phyloP scores from a whole-genome alignment of 352 stramenopile genomes.

The Achlya hypogyna region DNA sequence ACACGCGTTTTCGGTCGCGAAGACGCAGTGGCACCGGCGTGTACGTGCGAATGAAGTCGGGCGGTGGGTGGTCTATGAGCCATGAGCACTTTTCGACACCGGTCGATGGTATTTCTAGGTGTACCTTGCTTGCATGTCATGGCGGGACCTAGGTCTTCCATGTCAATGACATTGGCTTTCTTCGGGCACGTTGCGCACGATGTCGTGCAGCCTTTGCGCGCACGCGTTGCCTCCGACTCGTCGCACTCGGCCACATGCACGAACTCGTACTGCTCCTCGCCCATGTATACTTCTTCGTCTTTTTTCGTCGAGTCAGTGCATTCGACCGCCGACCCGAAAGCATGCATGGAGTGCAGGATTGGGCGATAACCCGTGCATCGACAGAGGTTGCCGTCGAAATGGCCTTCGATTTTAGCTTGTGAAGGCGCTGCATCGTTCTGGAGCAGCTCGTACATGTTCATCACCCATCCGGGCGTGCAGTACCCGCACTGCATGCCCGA shows the following conservation, averaged over 20 bases:
- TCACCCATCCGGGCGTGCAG: slow-evolving; percentile 46
- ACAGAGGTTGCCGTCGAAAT: slow-evolving; percentile 87
- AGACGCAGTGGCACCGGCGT: neutral
- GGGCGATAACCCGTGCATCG: slow-evolving; percentile 77
- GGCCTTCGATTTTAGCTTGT: slow-evolving; percentile 48
- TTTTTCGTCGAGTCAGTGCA: neutral
- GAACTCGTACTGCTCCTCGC: slow-evolving; percentile 9
- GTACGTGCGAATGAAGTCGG: slow-evolving; percentile 2
- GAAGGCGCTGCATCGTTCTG: slow-evolving; percentile 31
- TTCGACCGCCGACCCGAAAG: slow-evolving; percentile 20
- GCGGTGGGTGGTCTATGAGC: neutral
- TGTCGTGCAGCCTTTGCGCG: neutral
- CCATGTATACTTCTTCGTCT: neutral
- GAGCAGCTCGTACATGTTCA: slow-evolving; percentile 32
- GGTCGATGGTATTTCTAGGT: no score
- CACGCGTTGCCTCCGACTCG: neutral
- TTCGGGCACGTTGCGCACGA: slow-evolving; percentile 6
- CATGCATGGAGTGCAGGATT: slow-evolving; percentile 34
- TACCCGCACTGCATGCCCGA: slow-evolving; percentile 84
- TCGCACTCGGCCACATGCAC: neutral
- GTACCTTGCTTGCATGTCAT: no score
- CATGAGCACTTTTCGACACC: no score
- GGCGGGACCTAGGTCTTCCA: neutral
- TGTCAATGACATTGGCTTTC: neutral
- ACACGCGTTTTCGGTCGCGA: slow-evolving; percentile 13